Evolutionary conservation across 768 basidiomycete species (phyloP).

Genomic region (Tulasnella sp.): DNA sequence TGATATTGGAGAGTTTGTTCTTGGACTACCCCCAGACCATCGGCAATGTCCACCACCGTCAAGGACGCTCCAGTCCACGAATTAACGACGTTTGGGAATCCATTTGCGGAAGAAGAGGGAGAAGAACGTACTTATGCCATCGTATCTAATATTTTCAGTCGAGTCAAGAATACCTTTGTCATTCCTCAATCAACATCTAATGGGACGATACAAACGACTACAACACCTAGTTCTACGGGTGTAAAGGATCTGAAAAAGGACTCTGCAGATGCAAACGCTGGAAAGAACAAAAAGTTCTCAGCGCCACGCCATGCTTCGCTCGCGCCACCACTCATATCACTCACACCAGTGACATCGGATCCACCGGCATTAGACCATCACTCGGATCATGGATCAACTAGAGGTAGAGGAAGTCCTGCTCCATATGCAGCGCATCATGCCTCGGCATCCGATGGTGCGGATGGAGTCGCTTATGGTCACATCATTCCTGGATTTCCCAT

Average conservation of each 20-base stretch:
- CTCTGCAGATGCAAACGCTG: neutral
- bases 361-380: slow-evolving; percentile 61
- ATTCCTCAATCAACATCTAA: slow-evolving; percentile 43
- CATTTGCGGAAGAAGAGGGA: slow-evolving; percentile 84
- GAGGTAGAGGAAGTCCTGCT: slow-evolving; percentile 6
- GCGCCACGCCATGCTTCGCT: slow-evolving; percentile 20
- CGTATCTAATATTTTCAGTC: slow-evolving; percentile 65
- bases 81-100: slow-evolving; percentile 73
- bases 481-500: slow-evolving; percentile 87
- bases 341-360: slow-evolving; percentile 76
- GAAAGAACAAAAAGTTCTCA: slow-evolving; percentile 17
- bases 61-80: too few species aligned
- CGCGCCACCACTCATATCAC: slow-evolving; percentile 72
- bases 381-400: slow-evolving; percentile 9
- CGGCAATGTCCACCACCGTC: slow-evolving; percentile 13
- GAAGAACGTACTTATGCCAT: slow-evolving; percentile 78
- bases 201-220: slow-evolving; percentile 29
- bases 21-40: slow-evolving; percentile 3
- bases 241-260: neutral
- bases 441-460: slow-evolving; percentile 39
- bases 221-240: too few species aligned
- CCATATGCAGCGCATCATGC: neutral
- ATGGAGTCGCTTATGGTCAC: slow-evolving; percentile 42
- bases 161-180: slow-evolving; percentile 67
- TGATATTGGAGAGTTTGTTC: neutral